Base-by-base conservation (phyloP, 768 basidiomycete genomes). In the Pluteus cervinus region DNA sequence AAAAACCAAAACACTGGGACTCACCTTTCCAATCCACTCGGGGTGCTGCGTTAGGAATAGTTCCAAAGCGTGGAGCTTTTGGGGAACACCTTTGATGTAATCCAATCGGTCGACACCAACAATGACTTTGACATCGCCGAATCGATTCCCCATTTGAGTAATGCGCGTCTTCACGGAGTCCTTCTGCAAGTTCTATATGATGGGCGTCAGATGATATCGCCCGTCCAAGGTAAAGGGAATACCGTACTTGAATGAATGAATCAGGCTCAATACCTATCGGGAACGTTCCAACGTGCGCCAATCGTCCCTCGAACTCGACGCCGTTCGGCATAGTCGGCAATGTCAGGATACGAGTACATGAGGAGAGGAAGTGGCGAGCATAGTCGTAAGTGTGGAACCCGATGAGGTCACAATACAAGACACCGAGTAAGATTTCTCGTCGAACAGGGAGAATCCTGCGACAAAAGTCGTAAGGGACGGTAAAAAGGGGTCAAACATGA, bases 361-460 rank as follows among this genome's bases (percentile, higher is more conserved):
- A 94, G 6, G 94, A 98, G 33, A 99, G 73, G 79, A 99, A 99
- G 61, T 99, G 96, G 28, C 96, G 92, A 2, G 96, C 96, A 54
- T 99, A 99, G 62, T 99, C 96, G 62, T 94, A 99, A 7, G 96
- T 99, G 69, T 99, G 96, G 78, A 98, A 99, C 10, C 96, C 96
- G 52, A 99, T 91, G 44, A 99, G 74, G 56, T 99, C 94, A 52
- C 89, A 97, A 59, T 93, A 90, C 10, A 98, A 73, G 29, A 97
- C 76, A 21, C 96, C 96, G 24, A 97, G 80, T n/a, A 99, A 69
- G 45, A 99, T 98, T 62, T 99, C 96, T 40, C 92, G 79, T 34
- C 96, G 85, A 24, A 99, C 96, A 3, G 96, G 96, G 11, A 99
- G 71, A 55, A 98, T 96, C 43, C 96, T 96, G 52, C 8, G 42